These are phyloP conservation scores for Saturnispora kantuleensis DNA, from an alignment of 805 yeast species.

Conservation along the genomic window DNA sequence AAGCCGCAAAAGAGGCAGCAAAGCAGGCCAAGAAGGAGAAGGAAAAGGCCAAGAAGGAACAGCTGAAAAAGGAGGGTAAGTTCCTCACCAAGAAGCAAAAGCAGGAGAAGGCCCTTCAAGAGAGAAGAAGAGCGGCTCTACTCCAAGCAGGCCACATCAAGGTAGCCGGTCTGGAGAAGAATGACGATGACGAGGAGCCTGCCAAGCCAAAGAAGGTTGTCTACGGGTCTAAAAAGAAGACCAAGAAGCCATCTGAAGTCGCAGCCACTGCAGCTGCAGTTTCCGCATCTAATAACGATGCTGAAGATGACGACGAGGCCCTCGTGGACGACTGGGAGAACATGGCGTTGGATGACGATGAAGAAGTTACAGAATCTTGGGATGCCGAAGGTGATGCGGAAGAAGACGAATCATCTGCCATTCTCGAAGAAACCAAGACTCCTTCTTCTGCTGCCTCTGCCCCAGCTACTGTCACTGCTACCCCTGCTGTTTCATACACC, in stretches of 20 bases:
- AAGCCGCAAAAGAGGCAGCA: conserved; percentile 50
- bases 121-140: conserved; percentile 81
- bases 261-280: background rate
- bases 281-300: conserved; percentile 21
- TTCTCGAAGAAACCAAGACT: conserved; percentile 15
- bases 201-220: conserved; percentile 40
- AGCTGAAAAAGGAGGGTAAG: conserved; percentile 93
- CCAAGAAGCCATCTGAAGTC: conserved; percentile 19
- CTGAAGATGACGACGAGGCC: conserved; percentile 33
- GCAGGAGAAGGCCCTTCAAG: conserved; percentile 78
- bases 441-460: conserved; percentile 21
- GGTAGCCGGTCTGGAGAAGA: conserved; percentile 54
- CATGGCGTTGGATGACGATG: conserved; percentile 45
- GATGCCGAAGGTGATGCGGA: conserved; percentile 25
- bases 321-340: conserved; percentile 84
- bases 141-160: conserved; percentile 62
- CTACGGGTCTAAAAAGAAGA: conserved; percentile 63
- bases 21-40: conserved; percentile 70
- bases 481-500: conserved; percentile 8
- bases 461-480: conserved; percentile 20
- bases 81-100: conserved; percentile 88
- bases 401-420: conserved; percentile 20
- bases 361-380: conserved; percentile 26
- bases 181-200: conserved; percentile 3
- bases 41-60: conserved; percentile 79